Percentiles rank a stretch among this genome's conserved stretches.
These are phyloP conservation scores for Cryptococcus jaspeensis DNA, from an alignment of 1,284 basidiomycete genomes.

Conservation along the genomic window DNA sequence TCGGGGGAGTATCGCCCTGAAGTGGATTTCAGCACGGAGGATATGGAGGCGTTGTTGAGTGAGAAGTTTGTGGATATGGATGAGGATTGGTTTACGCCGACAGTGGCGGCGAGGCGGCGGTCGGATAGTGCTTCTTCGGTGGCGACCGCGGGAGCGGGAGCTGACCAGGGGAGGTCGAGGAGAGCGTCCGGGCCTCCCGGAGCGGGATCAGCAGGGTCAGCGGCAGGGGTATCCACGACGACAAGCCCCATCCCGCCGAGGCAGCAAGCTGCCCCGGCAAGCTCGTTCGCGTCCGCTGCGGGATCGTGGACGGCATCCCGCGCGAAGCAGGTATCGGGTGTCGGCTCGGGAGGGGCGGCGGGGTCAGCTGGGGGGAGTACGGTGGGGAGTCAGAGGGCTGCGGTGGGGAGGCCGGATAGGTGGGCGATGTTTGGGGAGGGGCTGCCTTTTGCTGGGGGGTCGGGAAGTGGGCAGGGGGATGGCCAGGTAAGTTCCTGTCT, in stretches of 20 bases:
- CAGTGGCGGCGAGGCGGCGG: constrained; percentile 37
- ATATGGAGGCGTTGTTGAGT: constrained; percentile 46
- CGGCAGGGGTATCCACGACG: neutral
- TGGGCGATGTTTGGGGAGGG: constrained; percentile 43
- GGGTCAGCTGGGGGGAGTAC: constrained; percentile 14
- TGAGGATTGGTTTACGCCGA: constrained; percentile 52
- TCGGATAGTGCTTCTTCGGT: constrained; percentile 19
- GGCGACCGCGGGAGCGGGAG: neutral
- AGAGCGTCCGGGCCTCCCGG: too few relatives aligned
- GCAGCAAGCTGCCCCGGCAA: constrained; percentile 24
- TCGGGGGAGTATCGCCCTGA: constrained; percentile 39
- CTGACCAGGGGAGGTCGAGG: too few relatives aligned
- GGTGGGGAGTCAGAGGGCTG: constrained; percentile 5
- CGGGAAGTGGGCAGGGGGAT: constrained; percentile 9
- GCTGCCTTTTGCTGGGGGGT: constrained; percentile 41
- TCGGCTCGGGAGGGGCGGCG: constrained; percentile 5
- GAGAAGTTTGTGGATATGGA: constrained; percentile 50
- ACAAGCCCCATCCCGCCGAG: constrained; percentile 29
- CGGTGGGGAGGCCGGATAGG: constrained; percentile 22
- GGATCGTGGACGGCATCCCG: neutral
- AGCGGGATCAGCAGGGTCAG: neutral
- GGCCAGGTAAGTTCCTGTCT: constrained; percentile 11
- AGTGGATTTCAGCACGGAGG: constrained; percentile 45
- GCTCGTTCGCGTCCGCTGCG: constrained; percentile 21
- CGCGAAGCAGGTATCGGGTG: too few relatives aligned